These are phyloP conservation scores for Colletotrichum filicis DNA, from an alignment of 2,329 filamentous ascomycete genomes.

Conservation along the genomic window DNA sequence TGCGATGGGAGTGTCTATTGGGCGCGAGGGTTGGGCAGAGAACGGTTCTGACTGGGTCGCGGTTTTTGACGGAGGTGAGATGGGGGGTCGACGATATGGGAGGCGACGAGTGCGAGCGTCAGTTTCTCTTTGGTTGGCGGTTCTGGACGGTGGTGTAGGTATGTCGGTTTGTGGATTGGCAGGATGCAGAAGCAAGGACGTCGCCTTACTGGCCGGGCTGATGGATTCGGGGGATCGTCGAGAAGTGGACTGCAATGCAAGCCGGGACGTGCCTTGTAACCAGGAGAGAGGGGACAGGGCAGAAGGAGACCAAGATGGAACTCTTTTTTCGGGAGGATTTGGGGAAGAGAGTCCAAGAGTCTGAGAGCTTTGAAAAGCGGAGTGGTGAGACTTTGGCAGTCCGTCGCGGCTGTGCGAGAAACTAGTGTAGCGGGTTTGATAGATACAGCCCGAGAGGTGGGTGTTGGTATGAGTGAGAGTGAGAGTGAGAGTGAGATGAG, in stretches of 20 bases:
- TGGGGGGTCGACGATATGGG: constrained; percentile 24
- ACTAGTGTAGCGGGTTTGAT: constrained; percentile 21
- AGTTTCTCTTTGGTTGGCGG: constrained; percentile 6
- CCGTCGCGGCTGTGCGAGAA: constrained; percentile 22
- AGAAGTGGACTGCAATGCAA: constrained; percentile 34
- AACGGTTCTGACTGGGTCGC: constrained; percentile 37
- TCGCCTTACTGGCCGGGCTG: constrained; percentile 31
- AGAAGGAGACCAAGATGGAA: not conserved
- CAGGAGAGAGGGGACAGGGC: constrained; percentile 20
- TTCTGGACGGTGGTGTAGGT: not conserved
- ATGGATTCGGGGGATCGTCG: constrained; percentile 33
- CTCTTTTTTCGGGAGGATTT: not conserved
- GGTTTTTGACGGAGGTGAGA: constrained; percentile 44
- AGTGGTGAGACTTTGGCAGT: constrained; percentile 17
- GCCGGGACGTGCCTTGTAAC: constrained; percentile 36
- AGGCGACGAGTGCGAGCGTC: constrained; percentile 26
- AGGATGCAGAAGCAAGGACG: constrained; percentile 26
- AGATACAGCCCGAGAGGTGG: constrained; percentile 11
- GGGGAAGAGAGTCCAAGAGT: constrained; percentile 12
- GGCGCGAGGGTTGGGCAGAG: constrained; percentile 37
- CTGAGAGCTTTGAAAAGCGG: not conserved
- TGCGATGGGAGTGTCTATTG: constrained; percentile 38
- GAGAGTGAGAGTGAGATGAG: not conserved
- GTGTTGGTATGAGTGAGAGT: constrained; percentile 11
- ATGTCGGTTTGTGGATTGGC: constrained; percentile 34